Evolutionary conservation across 305 asterid species (phyloP).

Genomic region (Fraxinus albicans): DNA sequence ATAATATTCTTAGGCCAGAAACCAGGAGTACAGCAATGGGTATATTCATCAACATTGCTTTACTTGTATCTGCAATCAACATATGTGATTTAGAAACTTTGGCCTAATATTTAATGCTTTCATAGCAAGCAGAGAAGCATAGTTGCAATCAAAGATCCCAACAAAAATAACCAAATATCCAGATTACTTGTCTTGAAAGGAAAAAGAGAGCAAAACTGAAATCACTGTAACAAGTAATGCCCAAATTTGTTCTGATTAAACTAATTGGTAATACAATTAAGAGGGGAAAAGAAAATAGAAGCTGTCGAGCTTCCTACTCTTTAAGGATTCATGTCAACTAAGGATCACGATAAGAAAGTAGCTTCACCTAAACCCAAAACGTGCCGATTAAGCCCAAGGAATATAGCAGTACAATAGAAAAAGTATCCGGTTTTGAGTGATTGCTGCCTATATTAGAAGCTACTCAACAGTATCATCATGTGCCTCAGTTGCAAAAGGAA

Average conservation of each 20-base stretch:
- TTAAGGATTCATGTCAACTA: background rate
- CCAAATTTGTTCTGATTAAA: background rate
- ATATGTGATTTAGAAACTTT: constrained; percentile 18
- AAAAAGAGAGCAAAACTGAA: background rate
- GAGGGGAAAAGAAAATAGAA: background rate
- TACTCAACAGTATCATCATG: background rate
- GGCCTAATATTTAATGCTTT: constrained; percentile 19
- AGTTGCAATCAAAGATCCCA: background rate
- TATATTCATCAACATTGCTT: constrained; percentile 90
- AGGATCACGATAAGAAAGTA: background rate
- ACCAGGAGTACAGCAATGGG: constrained; percentile 85
- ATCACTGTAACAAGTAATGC: background rate
- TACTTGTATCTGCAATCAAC: constrained; percentile 81
- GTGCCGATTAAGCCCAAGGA: background rate
- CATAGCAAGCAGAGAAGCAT: constrained; percentile 10
- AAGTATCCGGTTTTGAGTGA: background rate
- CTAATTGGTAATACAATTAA: background rate
- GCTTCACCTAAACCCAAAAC: background rate
- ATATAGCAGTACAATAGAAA: background rate
- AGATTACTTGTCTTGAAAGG: background rate
- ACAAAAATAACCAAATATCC: background rate
- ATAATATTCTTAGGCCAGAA: constrained; percentile 62
- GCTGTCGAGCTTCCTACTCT: background rate
- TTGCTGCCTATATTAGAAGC: background rate
- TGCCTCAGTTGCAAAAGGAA: background rate